Conservation (phyloP, 495 filamentous ascomycete species). For the Aspergillus saccharolyticus region DNA sequence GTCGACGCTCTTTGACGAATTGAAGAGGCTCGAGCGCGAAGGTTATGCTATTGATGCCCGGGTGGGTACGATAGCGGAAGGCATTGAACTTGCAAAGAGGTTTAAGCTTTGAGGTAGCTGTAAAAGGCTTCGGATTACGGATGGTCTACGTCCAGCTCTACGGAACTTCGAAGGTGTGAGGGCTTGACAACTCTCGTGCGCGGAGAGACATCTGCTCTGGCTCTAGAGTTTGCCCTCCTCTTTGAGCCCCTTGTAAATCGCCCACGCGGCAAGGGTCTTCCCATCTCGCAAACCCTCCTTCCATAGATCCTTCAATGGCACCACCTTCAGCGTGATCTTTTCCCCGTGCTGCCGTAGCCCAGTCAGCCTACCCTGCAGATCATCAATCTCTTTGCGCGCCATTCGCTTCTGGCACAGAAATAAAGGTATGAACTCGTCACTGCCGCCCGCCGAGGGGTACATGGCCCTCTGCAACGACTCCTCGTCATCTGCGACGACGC, state of each 20-base stretch:
- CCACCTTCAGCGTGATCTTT: slow-evolving; percentile 75
- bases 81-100: slow-evolving; percentile 71
- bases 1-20: slow-evolving; percentile 58
- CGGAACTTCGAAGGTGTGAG: not conserved
- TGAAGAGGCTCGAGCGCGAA: slow-evolving; percentile 61
- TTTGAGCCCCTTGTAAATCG: slow-evolving; percentile 68
- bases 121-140: not conserved
- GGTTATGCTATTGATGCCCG: slow-evolving; percentile 84
- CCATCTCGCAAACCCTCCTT: slow-evolving; percentile 68
- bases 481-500: slow-evolving; percentile 19
- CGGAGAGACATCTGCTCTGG: not conserved
- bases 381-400: slow-evolving; percentile 55
- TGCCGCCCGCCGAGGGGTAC: slow-evolving; percentile 74
- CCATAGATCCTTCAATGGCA: slow-evolving; percentile 71
- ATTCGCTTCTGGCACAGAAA: slow-evolving; percentile 71
- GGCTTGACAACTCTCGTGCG: not conserved
- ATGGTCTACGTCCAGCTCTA: not conserved
- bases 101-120: slow-evolving; percentile 39
- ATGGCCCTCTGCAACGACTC: slow-evolving; percentile 56
- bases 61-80: slow-evolving; percentile 78
- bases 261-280: slow-evolving; percentile 73
- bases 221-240: slow-evolving; percentile 56
- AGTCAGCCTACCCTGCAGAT: slow-evolving; percentile 70
- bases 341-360: slow-evolving; percentile 74
- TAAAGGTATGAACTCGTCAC: slow-evolving; percentile 79